Conservation (phyloP, 495 filamentous ascomycete species). For the Hypoxylon perforatum region DNA sequence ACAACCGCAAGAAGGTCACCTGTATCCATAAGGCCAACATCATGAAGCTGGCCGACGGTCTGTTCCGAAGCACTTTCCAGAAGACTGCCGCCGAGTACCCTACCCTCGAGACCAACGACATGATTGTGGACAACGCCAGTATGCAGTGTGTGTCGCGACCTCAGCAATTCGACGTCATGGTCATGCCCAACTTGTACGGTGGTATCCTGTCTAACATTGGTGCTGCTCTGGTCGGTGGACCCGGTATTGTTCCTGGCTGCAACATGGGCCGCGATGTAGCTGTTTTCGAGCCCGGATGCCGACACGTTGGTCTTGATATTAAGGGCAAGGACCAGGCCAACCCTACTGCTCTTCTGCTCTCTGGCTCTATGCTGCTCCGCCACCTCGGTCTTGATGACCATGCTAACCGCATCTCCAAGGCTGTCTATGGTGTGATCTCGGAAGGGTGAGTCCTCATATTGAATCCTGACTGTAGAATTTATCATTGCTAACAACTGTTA, state of each 20-base stretch:
- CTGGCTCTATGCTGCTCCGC: slow-evolving; percentile 93
- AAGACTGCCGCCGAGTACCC: slow-evolving; percentile 91
- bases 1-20: slow-evolving; percentile 98
- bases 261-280: slow-evolving; percentile 99
- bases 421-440: slow-evolving; percentile 93
- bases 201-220: slow-evolving; percentile 99
- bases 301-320: slow-evolving; percentile 98
- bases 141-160: slow-evolving; percentile 97
- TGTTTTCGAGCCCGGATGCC: slow-evolving; percentile 98
- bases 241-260: slow-evolving; percentile 96
- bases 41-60: slow-evolving; percentile 99
- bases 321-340: slow-evolving; percentile 99
- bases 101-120: slow-evolving; percentile 92
- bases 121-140: slow-evolving; percentile 99
- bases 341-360: slow-evolving; percentile 94
- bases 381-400: slow-evolving; percentile 97
- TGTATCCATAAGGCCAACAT: slow-evolving; percentile 99
- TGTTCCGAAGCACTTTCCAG: slow-evolving; percentile 98
- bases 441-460: slow-evolving; percentile 76
- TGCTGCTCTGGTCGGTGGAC: slow-evolving; percentile 97
- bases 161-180: slow-evolving; percentile 99
- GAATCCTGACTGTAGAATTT: background rate
- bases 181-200: slow-evolving; percentile 99
- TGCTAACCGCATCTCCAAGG: slow-evolving; percentile 97
- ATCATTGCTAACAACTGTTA: slow-evolving; percentile 46